Percentiles rank a stretch among this genome's conserved stretches.
phyloP scores from a whole-genome alignment of 805 yeast genomes.

The Kazachstania taianensis region DNA sequence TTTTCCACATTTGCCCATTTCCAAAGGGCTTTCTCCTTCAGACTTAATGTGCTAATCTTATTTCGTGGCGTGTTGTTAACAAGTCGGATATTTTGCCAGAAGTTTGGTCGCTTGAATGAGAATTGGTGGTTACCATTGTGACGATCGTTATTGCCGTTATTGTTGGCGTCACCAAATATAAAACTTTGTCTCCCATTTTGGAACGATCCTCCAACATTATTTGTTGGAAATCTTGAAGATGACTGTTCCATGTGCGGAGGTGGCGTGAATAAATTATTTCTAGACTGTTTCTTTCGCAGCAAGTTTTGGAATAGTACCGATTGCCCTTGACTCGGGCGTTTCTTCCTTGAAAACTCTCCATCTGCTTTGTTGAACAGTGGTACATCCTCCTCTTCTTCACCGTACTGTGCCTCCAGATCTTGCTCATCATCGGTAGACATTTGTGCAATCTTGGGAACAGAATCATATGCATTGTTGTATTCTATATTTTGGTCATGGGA shows the following conservation, averaged over 20 bases:
- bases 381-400: slow-evolving; percentile 13
- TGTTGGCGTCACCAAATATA: not conserved
- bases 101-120: slow-evolving; percentile 14
- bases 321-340: no score
- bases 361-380: no score
- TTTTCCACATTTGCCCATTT: slow-evolving; percentile 95
- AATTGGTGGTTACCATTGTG: not conserved
- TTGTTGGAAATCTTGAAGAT: not conserved
- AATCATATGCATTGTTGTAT: slow-evolving; percentile 7
- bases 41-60: slow-evolving; percentile 38
- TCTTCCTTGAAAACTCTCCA: no score
- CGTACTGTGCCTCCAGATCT: slow-evolving; percentile 12
- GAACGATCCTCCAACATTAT: no score
- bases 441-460: slow-evolving; percentile 24
- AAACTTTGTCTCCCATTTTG: slow-evolving; percentile 1
- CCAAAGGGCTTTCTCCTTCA: slow-evolving; percentile 78
- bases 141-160: not conserved
- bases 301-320: no score
- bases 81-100: slow-evolving; percentile 17
- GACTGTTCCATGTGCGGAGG: not conserved
- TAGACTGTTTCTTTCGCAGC: no score
- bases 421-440: slow-evolving; percentile 35
- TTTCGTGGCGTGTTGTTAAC: slow-evolving; percentile 20
- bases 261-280: not conserved
- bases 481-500: not conserved